Conservation (phyloP, 352 stramenopile species). For the Phytopythium sindhum region DNA sequence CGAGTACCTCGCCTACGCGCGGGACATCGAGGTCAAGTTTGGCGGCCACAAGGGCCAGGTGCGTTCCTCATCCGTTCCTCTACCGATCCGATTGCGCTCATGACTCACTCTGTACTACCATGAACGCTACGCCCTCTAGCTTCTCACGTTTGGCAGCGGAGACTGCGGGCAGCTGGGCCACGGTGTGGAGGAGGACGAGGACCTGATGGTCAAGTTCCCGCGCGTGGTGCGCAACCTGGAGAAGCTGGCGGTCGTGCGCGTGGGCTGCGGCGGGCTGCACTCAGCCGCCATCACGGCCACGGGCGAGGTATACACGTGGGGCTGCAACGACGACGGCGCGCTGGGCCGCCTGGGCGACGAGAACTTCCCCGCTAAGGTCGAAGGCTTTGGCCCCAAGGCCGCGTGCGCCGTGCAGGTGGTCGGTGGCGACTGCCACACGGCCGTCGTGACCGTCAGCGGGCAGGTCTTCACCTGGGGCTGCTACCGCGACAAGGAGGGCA, state of each 20-base stretch:
- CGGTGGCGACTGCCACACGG: conserved; percentile 94
- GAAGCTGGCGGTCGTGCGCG: conserved; percentile 48
- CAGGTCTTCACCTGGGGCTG: conserved; percentile 94
- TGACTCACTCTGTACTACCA: too few species aligned
- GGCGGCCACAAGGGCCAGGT: conserved; percentile 38
- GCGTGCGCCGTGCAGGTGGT: conserved; percentile 62
- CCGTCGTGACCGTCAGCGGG: conserved; percentile 85
- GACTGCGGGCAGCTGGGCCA: conserved; percentile 93
- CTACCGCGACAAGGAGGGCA: conserved; percentile 97
- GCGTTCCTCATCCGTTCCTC: not conserved
- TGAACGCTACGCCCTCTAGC: too few species aligned
- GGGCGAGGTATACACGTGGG: conserved; percentile 94
- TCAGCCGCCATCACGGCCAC: conserved; percentile 81
- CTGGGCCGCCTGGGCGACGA: conserved; percentile 86
- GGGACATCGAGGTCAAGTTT: conserved; percentile 60
- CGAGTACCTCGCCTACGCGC: conserved; percentile 74
- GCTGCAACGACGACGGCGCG: conserved; percentile 89
- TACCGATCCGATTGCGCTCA: too few species aligned
- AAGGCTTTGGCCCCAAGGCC: conserved; percentile 46
- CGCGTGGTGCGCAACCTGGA: conserved; percentile 38
- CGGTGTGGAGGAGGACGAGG: conserved; percentile 72
- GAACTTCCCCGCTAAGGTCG: conserved; percentile 63
- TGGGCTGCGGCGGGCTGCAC: conserved; percentile 91
- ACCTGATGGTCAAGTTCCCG: conserved; percentile 80
- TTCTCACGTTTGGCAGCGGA: conserved; percentile 87